Evolutionary conservation across 2,329 filamentous ascomycete genomes (phyloP).

Genomic region (Trichoderma harzianum): DNA sequence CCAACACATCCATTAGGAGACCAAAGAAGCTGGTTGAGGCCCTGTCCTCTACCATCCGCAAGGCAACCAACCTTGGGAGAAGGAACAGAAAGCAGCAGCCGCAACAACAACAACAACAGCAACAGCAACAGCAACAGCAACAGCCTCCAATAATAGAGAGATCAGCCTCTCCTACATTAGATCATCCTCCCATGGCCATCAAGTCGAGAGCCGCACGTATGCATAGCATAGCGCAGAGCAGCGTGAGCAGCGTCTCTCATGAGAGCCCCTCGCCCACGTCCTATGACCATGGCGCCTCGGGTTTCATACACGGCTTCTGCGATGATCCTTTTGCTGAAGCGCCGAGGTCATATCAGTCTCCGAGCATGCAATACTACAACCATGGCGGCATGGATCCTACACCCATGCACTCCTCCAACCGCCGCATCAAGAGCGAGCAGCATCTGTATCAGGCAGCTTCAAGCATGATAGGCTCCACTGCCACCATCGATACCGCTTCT

Average conservation of each 20-base stretch:
- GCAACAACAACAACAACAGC: neutral
- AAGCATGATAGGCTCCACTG: neutral
- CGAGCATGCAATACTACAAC: conserved; percentile 31
- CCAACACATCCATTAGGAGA: conserved; percentile 30
- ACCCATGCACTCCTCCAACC: conserved; percentile 38
- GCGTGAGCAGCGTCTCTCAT: conserved; percentile 17
- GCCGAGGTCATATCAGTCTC: conserved; percentile 23
- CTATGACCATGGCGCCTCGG: conserved; percentile 27
- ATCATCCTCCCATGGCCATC: conserved; percentile 33
- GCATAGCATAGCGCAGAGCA: conserved; percentile 21
- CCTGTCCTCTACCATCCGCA: conserved; percentile 40
- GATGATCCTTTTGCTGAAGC: conserved; percentile 40
- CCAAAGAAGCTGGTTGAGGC: conserved; percentile 41
- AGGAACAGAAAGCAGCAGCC: conserved; percentile 28
- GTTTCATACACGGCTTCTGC: conserved; percentile 36
- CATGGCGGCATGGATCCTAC: conserved; percentile 33
- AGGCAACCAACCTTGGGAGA: conserved; percentile 35
- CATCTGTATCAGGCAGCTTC: conserved; percentile 23
- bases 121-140: neutral
- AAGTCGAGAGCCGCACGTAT: conserved; percentile 31
- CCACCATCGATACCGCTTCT: neutral
- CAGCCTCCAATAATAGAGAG: conserved; percentile 20
- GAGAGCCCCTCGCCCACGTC: conserved; percentile 26
- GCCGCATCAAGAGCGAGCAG: conserved; percentile 30
- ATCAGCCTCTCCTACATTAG: conserved; percentile 33